Base-by-base conservation (phyloP, 2,329 filamentous ascomycete genomes). In the Cadophora sp. region DNA sequence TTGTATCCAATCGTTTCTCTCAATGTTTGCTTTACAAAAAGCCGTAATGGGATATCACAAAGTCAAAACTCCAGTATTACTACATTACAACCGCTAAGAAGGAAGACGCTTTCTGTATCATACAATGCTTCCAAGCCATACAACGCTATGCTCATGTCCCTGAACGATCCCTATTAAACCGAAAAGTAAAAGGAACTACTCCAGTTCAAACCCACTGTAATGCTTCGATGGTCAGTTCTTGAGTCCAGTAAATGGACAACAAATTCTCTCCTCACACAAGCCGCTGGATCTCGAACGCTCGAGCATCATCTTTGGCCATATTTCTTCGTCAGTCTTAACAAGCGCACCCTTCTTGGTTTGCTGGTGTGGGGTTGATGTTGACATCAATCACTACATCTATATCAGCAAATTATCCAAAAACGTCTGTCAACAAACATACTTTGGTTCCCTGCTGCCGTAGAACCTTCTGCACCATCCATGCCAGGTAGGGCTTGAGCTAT, bases 401-500 rank as follows among this genome's bases (percentile, higher is more conserved):
- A 19, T 81, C 66, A 81, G 76, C 64, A 71, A 14, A 26, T 27
- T 24, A 48, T 19, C 55, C 2, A 55, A 26, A 24, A 7, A 26
- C 14, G 1, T n/a, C 8, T 48, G 59, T n/a, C 26, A 62, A 48
- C 31, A 55, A 27, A 87, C 91, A 77, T 84, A 96, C 92, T 97
- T 83, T 95, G 93, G 80, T 83, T 90, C 11, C 86, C 85, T 55
- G 87, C 86, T 80, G 92, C 91, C 69, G 89, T 90, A 75, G 91
- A 90, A 75, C 91, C 89, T 73, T 93, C 92, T 74, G 94, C 91
- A 16, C 93, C 94, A 80, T 99, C 96, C 96, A 99, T 98, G 26
- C 96, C 96, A 8, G 96, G 96, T 75, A 99, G 84, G 46, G 97
- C 96, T 82, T 99, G 96, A 50, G 97, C 96, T 88, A 99, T 99